Evolutionary conservation across 305 asterid genomes (phyloP), one percentile per base, ranked within the genome.

Genomic region (Fraxinus floribunda): DNA sequence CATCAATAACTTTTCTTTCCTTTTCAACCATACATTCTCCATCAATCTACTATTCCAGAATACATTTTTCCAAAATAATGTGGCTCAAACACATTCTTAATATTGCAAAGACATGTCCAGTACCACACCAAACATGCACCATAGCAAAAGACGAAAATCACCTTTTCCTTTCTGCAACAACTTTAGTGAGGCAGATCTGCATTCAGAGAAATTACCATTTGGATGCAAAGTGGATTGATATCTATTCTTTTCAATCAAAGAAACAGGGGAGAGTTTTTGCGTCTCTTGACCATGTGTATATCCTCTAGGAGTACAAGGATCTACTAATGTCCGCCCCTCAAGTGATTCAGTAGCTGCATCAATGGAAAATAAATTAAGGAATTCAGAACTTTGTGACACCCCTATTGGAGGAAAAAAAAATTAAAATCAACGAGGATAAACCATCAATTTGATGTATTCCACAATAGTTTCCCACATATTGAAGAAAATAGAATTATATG

Each of bases 221-320:
- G 99, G 97, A 78, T 86, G 89, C 81, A 96, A 84, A 72, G 90
- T 79, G 4, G 95, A 89, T 66, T 82, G 35, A 82, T 88, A 90
- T 81, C 79, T 82, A 66, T 73, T 79, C 84, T 90, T 89, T 85
- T 87, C 96, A 13, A 82, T 72, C 36, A 89, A 88, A 70, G 87
- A 83, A 66, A 85, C 36, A 64, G 94, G 91, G 64, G 95, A 84
- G 84, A 84, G 83, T 75, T 86, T 91, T 86, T 64, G 64, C 64
- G 86, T 82, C 78, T 87, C 91, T 49, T 60, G 39, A 70, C 88
- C 87, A 55, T 79, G 90, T 83, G 81, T 81, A 85, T 91, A 96
- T 84, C 99, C 99, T 86, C 90, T 86, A 68, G 99, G 99, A 72
- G 94, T 92, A 81, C 99, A 96, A 82, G 99, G 99, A 90, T 96